Evolutionary conservation across 83 land plant species (phyloP), one percentile per base, ranked within the genome.

Genomic region (Picea mariana): DNA sequence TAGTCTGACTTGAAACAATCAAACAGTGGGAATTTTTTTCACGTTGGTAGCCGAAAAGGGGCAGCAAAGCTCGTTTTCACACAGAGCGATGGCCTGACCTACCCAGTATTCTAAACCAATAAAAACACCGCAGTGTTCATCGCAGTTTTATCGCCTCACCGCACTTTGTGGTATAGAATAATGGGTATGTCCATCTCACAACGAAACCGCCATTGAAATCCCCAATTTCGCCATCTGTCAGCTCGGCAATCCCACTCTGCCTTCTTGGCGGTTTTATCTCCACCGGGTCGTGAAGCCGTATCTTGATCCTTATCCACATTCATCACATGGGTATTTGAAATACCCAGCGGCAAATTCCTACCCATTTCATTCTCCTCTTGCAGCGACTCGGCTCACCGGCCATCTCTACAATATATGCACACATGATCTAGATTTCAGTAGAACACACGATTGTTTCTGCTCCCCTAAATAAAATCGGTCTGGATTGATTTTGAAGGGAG

Each of bases 251-350:
- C 59, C 26, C 26, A 73, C 52, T 9, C 21, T 21, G 59, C 77
- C 77, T 20, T 75, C 77, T 75, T 11, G 59, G 59, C 26, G 58
- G 59, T 11, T 75, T 47, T 47, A 26, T 47, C 59, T 75, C 77
- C 77, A 75, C 77, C 26, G 15, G 55, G 77, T 75, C 16, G 5
- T 75, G 47, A 8, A 18, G 12, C 77, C 55, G 26, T 47, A 75
- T 75, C 77, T 21, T 21, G n/a, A 75, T 75, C 77, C 77, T 75
- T 75, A 75, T 75, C 77, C 77, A 75, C 59, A 47, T 75, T 75
- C 58, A 49, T 75, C 77, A 75, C 77, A 75, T 75, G 77, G 16
- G 16, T 21, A 31, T 75, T 75, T 52, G 40, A 75, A n/a, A 75
- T 21, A 52, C n/a, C 12, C 17, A 3, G 16, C 52, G 11, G 21